Evolutionary conservation across 805 yeast genomes (phyloP).

Genomic region (Isabelozyma pseudorhagii): DNA sequence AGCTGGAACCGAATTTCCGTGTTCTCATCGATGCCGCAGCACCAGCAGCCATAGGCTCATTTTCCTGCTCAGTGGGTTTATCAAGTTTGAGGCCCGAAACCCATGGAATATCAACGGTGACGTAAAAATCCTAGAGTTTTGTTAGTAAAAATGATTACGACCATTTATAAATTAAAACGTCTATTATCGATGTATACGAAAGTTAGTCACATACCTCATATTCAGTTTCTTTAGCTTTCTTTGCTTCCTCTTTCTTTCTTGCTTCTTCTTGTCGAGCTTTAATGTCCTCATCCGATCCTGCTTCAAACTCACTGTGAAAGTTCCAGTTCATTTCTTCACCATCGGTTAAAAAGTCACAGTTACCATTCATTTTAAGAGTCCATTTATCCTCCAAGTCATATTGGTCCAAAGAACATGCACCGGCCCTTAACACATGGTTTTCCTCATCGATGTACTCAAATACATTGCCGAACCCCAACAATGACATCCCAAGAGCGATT

Average conservation of each 20-base stretch:
- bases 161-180: slow-evolving; percentile 1
- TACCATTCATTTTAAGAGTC: slow-evolving; percentile 68
- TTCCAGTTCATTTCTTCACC: slow-evolving; percentile 97
- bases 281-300: slow-evolving; percentile 87
- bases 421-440: slow-evolving; percentile 53
- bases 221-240: slow-evolving; percentile 12
- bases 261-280: slow-evolving; percentile 41
- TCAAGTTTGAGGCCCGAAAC: neutral
- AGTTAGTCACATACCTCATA: slow-evolving; percentile 22
- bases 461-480: slow-evolving; percentile 51
- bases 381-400: slow-evolving; percentile 46
- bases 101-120: slow-evolving; percentile 31
- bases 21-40: neutral
- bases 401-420: slow-evolving; percentile 80
- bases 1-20: neutral
- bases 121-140: slow-evolving; percentile 28
- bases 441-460: slow-evolving; percentile 50
- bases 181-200: neutral
- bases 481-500: slow-evolving; percentile 79
- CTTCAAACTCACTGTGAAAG: slow-evolving; percentile 72
- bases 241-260: slow-evolving; percentile 5
- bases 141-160: slow-evolving; percentile 12
- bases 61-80: neutral
- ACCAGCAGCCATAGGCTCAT: neutral
- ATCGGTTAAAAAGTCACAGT: slow-evolving; percentile 59